Conservation (phyloP, 2,329 filamentous ascomycete species). For the Colletotrichum coccodes region DNA sequence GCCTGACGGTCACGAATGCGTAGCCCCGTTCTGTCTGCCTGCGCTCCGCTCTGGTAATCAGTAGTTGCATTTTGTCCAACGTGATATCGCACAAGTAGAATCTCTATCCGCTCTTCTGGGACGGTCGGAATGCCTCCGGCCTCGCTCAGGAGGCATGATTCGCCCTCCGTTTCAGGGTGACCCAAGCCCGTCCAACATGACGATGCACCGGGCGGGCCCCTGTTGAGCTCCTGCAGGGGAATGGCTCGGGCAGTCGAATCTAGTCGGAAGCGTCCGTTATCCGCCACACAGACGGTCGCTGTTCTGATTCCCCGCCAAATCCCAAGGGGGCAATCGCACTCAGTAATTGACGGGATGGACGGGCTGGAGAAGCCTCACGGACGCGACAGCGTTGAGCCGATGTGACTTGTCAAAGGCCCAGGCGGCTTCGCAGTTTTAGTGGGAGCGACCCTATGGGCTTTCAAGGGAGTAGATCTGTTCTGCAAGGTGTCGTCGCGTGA, state of each 20-base stretch:
- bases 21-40: background rate
- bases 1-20: background rate
- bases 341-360: background rate
- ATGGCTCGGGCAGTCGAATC: background rate
- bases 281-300: slow-evolving; percentile 6
- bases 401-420: background rate
- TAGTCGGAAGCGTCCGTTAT: slow-evolving; percentile 12
- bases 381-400: background rate
- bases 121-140: slow-evolving; percentile 5
- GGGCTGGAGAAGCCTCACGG: background rate
- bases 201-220: background rate
- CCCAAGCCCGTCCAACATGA: background rate
- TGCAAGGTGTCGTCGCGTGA: background rate
- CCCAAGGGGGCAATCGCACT: background rate
- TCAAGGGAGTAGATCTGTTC: background rate
- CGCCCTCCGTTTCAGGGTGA: background rate
- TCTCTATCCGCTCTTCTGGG: slow-evolving; percentile 15
- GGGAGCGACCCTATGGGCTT: background rate
- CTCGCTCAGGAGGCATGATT: background rate
- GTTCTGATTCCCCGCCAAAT: background rate
- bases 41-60: background rate
- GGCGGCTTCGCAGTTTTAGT: background rate
- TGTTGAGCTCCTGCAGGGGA: background rate
- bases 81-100: background rate
- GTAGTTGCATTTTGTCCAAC: background rate